Percentiles rank a stretch among this genome's conserved stretches.
These are phyloP conservation scores for Aspergillus tubingensis DNA, from an alignment of 2,329 filamentous ascomycete species.

Conservation along the genomic window DNA sequence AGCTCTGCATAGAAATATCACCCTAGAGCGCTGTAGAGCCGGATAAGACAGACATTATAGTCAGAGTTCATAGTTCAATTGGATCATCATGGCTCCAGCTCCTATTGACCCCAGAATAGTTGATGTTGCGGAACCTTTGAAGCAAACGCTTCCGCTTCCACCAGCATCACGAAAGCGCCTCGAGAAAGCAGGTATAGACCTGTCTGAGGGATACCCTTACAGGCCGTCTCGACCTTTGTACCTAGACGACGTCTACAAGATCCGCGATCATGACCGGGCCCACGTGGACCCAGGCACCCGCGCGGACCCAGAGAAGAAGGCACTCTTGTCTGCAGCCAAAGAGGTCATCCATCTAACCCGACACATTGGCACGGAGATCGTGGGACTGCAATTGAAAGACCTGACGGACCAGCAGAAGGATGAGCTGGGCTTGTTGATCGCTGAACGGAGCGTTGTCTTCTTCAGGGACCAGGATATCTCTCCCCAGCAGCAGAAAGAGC, in stretches of 20 bases:
- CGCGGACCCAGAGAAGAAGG: constrained; percentile 66
- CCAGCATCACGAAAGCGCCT: constrained; percentile 59
- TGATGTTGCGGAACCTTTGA: constrained; percentile 63
- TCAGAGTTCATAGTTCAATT: background rate
- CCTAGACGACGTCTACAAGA: constrained; percentile 68
- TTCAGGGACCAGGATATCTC: constrained; percentile 63
- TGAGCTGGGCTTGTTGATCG: constrained; percentile 63
- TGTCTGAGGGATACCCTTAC: constrained; percentile 71
- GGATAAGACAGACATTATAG: background rate
- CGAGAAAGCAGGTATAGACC: constrained; percentile 68
- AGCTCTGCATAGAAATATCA: background rate
- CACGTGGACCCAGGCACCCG: constrained; percentile 64
- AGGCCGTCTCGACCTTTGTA: constrained; percentile 67
- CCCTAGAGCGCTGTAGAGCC: background rate
- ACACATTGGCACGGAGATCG: constrained; percentile 66
- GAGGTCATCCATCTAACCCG: constrained; percentile 64
- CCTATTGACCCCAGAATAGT: constrained; percentile 64
- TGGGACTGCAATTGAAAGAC: constrained; percentile 64
- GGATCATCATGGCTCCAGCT: constrained; percentile 55
- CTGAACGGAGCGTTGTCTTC: constrained; percentile 67
- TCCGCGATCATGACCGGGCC: constrained; percentile 59
- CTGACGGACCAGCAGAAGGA: constrained; percentile 61
- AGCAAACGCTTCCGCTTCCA: constrained; percentile 66
- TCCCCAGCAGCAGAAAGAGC: constrained; percentile 63
- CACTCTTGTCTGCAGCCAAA: constrained; percentile 60